Evolutionary conservation across 2,329 filamentous ascomycete genomes (phyloP), one percentile per base, ranked within the genome.

Genomic region (Westerdykella ornata): DNA sequence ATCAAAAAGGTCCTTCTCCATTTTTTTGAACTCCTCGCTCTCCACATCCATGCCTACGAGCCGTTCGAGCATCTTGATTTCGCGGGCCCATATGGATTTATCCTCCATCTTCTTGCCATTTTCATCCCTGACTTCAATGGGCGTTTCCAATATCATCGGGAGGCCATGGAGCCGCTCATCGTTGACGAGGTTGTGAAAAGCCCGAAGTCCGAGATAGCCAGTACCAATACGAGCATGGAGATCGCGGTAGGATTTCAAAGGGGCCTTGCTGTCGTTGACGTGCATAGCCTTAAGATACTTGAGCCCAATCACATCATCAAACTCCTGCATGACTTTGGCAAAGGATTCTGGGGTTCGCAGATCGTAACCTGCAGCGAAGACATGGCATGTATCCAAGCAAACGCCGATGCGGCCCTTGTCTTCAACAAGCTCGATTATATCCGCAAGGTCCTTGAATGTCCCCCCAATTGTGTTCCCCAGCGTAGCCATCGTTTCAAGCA

Each of bases 181-280:
- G 64, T 97, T 97, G 73, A 97, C 83, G 45, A 98, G 71, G 59
- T 82, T 87, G 68, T 95, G 87, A 66, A 98, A 98, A 2, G 89
- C 85, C 16, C 85, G 78, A 13, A 98, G 75, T 1, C 92, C 92
- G 0, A 98, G 75, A 60, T 94, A 98, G 1, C 92, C 92, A 0
- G 88, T 94, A 18, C 92, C 92, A 48, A 98, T 97, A 62, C 96
- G 97, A 50, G 90, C 88, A 67, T 98, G 92, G 2, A 97, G 70
- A 62, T 98, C 92, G 31, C 89, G 80, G 51, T 88, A 79, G 28
- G 87, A 92, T 32, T 68, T 74, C 20, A 94, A 73, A 0, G 92
- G 90, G 0, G 89, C 88, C 68, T 97, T 98, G 69, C 85, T 94
- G 68, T 98, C 92, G 65, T 98, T 98, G 32, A 98, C 54, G 65